These are phyloP conservation scores for Cyphellophora attinorum DNA, from an alignment of 2,329 filamentous ascomycete genomes.

Conservation along the genomic window DNA sequence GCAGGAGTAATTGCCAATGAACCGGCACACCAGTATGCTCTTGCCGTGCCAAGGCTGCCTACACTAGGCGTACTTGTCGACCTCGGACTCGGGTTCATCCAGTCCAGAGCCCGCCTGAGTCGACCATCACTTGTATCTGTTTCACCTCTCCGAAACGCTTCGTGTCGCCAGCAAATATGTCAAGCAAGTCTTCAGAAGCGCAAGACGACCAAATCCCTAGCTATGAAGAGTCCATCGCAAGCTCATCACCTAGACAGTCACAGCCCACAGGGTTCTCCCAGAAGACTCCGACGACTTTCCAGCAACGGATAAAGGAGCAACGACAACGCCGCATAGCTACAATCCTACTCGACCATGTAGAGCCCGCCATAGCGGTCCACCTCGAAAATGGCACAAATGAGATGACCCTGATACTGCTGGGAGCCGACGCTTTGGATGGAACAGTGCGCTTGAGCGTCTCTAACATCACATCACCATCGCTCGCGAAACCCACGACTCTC, in stretches of 20 bases:
- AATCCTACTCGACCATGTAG: conserved; percentile 29
- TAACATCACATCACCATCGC: conserved; percentile 23
- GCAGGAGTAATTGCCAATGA: no score
- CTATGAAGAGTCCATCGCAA: conserved; percentile 24
- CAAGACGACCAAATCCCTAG: conserved; percentile 22
- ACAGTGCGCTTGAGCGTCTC: conserved; percentile 18
- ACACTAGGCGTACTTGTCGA: no score
- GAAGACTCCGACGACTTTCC: conserved; percentile 20
- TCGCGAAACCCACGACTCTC: conserved; percentile 14
- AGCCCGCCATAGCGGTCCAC: conserved; percentile 30
- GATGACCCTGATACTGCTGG: conserved; percentile 35
- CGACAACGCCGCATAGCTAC: conserved; percentile 30
- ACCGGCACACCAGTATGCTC: no score
- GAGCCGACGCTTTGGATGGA: conserved; percentile 26
- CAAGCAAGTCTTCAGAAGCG: background rate
- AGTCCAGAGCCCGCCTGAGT: no score
- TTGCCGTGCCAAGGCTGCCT: no score
- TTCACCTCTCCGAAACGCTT: background rate
- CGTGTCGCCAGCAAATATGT: background rate
- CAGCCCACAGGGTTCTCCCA: conserved; percentile 1
- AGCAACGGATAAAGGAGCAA: conserved; percentile 22
- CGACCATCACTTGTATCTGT: no score
- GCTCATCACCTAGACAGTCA: background rate
- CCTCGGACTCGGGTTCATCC: no score
- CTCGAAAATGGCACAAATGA: conserved; percentile 32